Percentiles rank a stretch among this genome's conserved stretches.
phyloP scores from a whole-genome alignment of 345 rosid species.

The Conringia planisiliqua region DNA sequence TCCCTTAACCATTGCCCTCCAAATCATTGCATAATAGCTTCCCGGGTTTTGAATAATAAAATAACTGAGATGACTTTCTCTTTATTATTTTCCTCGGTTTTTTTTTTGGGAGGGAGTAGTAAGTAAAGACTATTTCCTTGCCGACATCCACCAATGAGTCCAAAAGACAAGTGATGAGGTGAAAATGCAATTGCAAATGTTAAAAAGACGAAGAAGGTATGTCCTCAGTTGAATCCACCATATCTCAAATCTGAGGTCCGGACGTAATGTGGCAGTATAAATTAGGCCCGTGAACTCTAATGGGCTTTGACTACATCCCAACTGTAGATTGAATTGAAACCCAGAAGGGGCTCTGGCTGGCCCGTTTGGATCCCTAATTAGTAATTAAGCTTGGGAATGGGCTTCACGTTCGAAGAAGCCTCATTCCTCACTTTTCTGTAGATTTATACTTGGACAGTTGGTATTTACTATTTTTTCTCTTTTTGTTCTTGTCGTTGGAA shows the following conservation, averaged over 20 bases:
- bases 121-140: background rate
- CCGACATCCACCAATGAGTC: conserved; percentile 13
- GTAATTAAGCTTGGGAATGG: background rate
- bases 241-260: background rate
- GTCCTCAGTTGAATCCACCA: background rate
- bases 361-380: background rate
- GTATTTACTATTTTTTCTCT: no score
- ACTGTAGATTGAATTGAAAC: background rate
- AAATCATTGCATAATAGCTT: no score
- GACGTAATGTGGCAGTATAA: background rate
- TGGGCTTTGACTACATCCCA: background rate
- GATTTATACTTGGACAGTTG: no score
- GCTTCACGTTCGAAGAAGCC: background rate
- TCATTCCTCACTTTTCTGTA: background rate
- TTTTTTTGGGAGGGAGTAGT: background rate
- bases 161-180: background rate
- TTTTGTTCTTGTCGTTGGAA: background rate
- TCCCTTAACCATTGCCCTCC: background rate
- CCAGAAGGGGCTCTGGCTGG: background rate
- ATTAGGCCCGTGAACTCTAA: background rate
- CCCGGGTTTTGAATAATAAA: background rate
- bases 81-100: no score
- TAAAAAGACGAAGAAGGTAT: background rate
- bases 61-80: no score
- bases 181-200: background rate